Base-by-base conservation (phyloP, 768 basidiomycete species). In the Coprinellus aureogranulatus region DNA sequence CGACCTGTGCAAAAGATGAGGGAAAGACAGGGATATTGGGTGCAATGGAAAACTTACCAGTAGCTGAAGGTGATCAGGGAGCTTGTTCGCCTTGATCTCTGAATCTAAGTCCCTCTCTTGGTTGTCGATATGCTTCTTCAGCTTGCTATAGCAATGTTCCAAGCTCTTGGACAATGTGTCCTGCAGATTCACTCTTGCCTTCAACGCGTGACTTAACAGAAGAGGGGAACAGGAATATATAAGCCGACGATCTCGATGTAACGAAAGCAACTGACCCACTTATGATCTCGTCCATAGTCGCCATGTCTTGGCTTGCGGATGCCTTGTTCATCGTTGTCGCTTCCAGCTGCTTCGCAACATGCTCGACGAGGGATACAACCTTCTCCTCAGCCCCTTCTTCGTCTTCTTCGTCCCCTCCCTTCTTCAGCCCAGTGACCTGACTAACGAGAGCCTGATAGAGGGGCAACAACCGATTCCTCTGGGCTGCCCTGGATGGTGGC, bases 41-140 rank as follows among this genome's bases (percentile, higher is more conserved):
- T 91, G 89, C 63, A 85, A 83, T 2, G 89, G 88, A 22, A n/a
- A n/a, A n/a, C n/a, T 91, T 72, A 48, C 74, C 83, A 20, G 85
- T 79, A 51, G 73, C 67, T 86, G 89, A 57, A 23, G 45, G n/a
- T 41, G 40, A 46, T 66, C 20, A n/a, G 31, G n/a, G 54, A 48
- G 4, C 30, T 50, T 23, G 22, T 31, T 16, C 61, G 85, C 88
- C 65, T 85, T 85, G 10, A 91, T 84, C 41, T 81, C 82, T 37
- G 83, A 74, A 64, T 91, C 89, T 23, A 91, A 70, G 66, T 89
- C 87, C 25, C 72, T 77, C 41, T 78, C 75, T 54, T 77, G 71
- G 34, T 73, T 72, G 4, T 68, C 67, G 9, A 81, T 72, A 28
- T 78, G 77, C n/a, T 67, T 60, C 64, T 83, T 87, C 20, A 91